Percentiles rank a stretch among this genome's conserved stretches.
These are phyloP conservation scores for Massarina eburnea DNA, from an alignment of 2,329 filamentous ascomycete species.

Conservation along the genomic window DNA sequence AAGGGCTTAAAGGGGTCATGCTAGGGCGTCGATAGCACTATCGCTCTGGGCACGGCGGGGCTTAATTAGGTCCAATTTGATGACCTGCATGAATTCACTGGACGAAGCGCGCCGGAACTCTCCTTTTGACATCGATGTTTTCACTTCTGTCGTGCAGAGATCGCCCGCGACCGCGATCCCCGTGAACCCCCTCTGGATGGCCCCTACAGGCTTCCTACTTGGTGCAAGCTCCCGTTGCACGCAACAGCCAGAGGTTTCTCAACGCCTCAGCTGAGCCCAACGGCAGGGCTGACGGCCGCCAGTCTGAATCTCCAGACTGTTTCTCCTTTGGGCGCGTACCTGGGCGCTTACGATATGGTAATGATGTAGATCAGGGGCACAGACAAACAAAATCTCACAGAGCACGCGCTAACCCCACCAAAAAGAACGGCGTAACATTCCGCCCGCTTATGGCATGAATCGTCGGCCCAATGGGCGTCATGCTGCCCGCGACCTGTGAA, in stretches of 20 bases:
- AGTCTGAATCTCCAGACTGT: slow-evolving; percentile 14
- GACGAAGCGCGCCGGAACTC: slow-evolving; percentile 22
- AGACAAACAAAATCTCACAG: slow-evolving; percentile 8
- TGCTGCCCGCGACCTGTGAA: slow-evolving; percentile 13
- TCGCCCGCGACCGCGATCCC: slow-evolving; percentile 5
- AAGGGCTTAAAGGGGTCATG: slow-evolving; percentile 19
- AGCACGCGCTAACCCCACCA: slow-evolving; percentile 26
- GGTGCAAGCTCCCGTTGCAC: slow-evolving; percentile 5
- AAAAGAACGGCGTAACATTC: slow-evolving; percentile 15
- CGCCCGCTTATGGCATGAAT: slow-evolving; percentile 9
- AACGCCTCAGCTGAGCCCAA: slow-evolving; percentile 16
- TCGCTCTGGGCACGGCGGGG: slow-evolving; percentile 33
- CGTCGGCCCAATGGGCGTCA: slow-evolving; percentile 18
- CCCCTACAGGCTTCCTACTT: slow-evolving; percentile 5
- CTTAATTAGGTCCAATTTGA: slow-evolving; percentile 38
- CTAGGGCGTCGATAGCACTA: slow-evolving; percentile 31
- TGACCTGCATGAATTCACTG: slow-evolving; percentile 36
- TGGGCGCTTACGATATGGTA: slow-evolving; percentile 24
- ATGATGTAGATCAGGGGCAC: slow-evolving; percentile 25
- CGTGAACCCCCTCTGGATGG: slow-evolving; percentile 4
- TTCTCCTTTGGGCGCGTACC: slow-evolving; percentile 24
- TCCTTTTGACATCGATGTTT: slow-evolving; percentile 25
- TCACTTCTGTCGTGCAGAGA: slow-evolving; percentile 25
- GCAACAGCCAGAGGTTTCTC: slow-evolving; percentile 14
- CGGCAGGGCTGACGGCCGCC: slow-evolving; percentile 22